These are phyloP conservation scores for Candida vaughaniae DNA, from an alignment of 805 yeast species.

Conservation along the genomic window DNA sequence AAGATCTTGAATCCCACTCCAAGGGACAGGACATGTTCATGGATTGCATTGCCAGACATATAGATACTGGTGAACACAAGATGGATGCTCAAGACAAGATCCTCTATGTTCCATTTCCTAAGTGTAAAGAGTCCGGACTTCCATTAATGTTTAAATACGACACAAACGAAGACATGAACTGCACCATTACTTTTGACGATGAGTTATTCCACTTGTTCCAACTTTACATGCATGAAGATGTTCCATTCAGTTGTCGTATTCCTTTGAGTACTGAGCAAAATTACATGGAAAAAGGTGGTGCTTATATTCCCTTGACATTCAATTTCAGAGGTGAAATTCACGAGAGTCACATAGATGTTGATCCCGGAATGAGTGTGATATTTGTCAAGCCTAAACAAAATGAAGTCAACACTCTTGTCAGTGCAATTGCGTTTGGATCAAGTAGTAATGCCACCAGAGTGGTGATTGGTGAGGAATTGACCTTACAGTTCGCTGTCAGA, in stretches of 20 bases:
- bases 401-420: constrained; percentile 41
- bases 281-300: constrained; percentile 43
- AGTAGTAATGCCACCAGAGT: constrained; percentile 60
- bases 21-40: constrained; percentile 45
- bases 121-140: constrained; percentile 61
- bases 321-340: constrained; percentile 66
- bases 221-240: constrained; percentile 73
- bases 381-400: constrained; percentile 38
- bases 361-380: constrained; percentile 53
- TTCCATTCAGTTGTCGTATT: constrained; percentile 67
- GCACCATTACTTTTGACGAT: constrained; percentile 63
- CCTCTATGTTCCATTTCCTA: constrained; percentile 57
- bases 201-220: constrained; percentile 71
- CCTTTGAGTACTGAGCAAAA: constrained; percentile 48
- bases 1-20: constrained; percentile 33
- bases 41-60: constrained; percentile 65
- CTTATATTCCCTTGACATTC: constrained; percentile 58
- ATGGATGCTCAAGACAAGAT: constrained; percentile 63
- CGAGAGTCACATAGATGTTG: constrained; percentile 68
- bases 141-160: constrained; percentile 59
- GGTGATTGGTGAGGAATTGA: constrained; percentile 63
- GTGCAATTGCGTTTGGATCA: constrained; percentile 59
- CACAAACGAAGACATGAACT: constrained; percentile 49
- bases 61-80: constrained; percentile 74
- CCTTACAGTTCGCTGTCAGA: constrained; percentile 55